Percentiles rank a stretch among this genome's conserved stretches.
Evolutionary conservation across 768 basidiomycete genomes (phyloP).

Genomic region (Boletus sp.): DNA sequence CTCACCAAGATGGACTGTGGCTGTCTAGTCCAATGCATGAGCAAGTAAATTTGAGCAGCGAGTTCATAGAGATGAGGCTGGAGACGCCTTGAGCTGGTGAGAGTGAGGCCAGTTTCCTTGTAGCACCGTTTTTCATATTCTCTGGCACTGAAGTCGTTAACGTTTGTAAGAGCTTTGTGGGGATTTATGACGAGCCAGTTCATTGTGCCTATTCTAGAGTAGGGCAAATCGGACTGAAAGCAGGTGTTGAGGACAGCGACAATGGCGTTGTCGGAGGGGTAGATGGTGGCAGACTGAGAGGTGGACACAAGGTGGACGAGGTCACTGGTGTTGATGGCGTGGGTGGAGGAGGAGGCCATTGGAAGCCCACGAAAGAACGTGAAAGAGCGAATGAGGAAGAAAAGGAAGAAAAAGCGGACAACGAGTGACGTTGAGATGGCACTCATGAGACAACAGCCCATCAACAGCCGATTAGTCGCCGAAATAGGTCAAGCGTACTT

Average conservation of each 20-base stretch:
- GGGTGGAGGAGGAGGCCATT: conserved; percentile 38
- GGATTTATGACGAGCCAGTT: conserved; percentile 85
- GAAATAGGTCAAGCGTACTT: too few species aligned
- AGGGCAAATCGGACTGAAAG: conserved; percentile 84
- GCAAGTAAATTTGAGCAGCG: conserved; percentile 76
- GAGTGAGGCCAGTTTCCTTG: conserved; percentile 69
- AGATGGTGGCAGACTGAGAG: conserved; percentile 68
- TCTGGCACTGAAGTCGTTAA: conserved; percentile 77
- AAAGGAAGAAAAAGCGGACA: conserved; percentile 1
- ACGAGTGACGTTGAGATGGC: conserved; percentile 1
- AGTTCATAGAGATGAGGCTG: conserved; percentile 90
- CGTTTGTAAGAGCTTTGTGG: conserved; percentile 73
- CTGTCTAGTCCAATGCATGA: conserved; percentile 77
- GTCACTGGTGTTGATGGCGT: conserved; percentile 71
- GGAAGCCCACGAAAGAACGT: conserved; percentile 36
- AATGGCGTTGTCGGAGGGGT: conserved; percentile 84
- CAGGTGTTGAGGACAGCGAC: conserved; percentile 78
- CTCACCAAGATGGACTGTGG: conserved; percentile 82
- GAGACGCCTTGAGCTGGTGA: conserved; percentile 55
- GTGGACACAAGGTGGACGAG: conserved; percentile 74
- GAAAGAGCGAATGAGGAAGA: conserved; percentile 6
- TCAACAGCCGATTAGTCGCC: too few species aligned
- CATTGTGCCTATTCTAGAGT: conserved; percentile 69
- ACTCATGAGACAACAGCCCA: too few species aligned
- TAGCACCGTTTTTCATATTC: conserved; percentile 84